Evolutionary conservation across 768 basidiomycete species (phyloP).

Genomic region (Chalciporus piperatus): DNA sequence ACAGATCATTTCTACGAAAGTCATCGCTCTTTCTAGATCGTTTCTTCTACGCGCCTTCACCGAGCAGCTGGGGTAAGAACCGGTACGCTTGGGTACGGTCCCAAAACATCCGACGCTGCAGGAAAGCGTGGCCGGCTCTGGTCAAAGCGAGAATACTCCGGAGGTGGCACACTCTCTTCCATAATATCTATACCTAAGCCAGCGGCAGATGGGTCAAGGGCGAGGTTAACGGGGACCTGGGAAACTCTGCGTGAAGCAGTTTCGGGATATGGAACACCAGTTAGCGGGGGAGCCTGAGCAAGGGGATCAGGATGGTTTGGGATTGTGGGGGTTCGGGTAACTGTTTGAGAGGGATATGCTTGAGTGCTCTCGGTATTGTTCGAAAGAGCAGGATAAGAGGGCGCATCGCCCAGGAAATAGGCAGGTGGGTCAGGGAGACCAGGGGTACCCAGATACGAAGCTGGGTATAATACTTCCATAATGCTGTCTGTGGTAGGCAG

Average conservation of each 20-base stretch:
- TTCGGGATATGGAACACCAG: conserved; percentile 15
- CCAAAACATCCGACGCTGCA: conserved; percentile 18
- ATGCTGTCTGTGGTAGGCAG: conserved; percentile 22
- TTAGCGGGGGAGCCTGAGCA: conserved; percentile 11
- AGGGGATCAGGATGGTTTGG: conserved; percentile 4
- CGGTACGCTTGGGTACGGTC: conserved; percentile 28
- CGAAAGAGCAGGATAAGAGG: not conserved
- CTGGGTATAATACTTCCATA: conserved; percentile 28
- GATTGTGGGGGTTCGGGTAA: not conserved
- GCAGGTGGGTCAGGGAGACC: conserved; percentile 19
- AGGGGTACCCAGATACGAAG: conserved; percentile 12
- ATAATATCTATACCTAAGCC: not conserved
- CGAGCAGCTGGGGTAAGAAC: not conserved
- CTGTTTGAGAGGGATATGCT: not conserved
- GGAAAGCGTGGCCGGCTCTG: conserved; percentile 16
- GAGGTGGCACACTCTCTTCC: conserved; percentile 14
- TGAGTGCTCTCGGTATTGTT: not conserved
- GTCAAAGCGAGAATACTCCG: conserved; percentile 31
- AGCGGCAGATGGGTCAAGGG: not conserved
- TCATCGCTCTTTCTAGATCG: too few species aligned
- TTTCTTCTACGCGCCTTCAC: conserved; percentile 2
- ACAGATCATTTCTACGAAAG: too few species aligned
- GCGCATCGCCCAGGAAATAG: conserved; percentile 9
- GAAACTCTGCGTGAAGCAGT: not conserved
- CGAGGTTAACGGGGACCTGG: not conserved